A percentile compares a stretch with the other conserved stretches of the same genome.
These are phyloP conservation scores for Ophiocordyceps camponoti-saundersi DNA, from an alignment of 2,329 filamentous ascomycete genomes.

Conservation along the genomic window DNA sequence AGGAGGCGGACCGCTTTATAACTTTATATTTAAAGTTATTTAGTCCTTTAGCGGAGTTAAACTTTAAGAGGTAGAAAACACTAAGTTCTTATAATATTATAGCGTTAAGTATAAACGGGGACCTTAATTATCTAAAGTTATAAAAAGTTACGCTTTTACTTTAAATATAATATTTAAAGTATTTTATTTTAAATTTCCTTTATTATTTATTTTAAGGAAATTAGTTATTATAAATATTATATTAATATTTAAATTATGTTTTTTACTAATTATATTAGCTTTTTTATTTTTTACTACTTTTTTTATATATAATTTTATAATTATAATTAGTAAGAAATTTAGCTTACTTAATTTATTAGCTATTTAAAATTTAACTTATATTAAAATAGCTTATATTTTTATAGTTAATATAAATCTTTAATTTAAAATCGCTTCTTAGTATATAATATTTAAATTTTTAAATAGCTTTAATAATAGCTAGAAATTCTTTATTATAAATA, in stretches of 20 bases:
- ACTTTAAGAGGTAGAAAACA: too few species aligned
- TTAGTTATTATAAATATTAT: not conserved
- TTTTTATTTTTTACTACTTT: not conserved
- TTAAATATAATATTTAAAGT: not conserved
- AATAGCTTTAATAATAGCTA: constrained; percentile 8
- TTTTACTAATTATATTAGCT: not conserved
- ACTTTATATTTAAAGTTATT: too few species aligned
- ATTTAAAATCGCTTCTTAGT: constrained; percentile 3
- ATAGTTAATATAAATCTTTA: constrained; percentile 7
- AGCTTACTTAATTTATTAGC: not conserved
- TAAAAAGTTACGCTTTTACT: not conserved
- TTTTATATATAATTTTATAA: not conserved
- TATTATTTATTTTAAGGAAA: not conserved
- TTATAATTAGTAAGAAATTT: not conserved
- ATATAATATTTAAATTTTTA: constrained; percentile 9
- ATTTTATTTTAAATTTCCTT: not conserved
- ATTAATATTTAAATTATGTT: not conserved
- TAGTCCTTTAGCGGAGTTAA: too few species aligned
- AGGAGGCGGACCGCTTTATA: too few species aligned
- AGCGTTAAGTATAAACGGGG: too few species aligned
- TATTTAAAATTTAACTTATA: not conserved
- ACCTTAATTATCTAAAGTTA: not conserved
- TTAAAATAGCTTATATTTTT: constrained; percentile 6
- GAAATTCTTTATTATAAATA: constrained; percentile 9
- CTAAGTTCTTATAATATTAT: too few species aligned